Conservation (phyloP, 257 asterid genomes). For the Handroanthus guayacan region DNA sequence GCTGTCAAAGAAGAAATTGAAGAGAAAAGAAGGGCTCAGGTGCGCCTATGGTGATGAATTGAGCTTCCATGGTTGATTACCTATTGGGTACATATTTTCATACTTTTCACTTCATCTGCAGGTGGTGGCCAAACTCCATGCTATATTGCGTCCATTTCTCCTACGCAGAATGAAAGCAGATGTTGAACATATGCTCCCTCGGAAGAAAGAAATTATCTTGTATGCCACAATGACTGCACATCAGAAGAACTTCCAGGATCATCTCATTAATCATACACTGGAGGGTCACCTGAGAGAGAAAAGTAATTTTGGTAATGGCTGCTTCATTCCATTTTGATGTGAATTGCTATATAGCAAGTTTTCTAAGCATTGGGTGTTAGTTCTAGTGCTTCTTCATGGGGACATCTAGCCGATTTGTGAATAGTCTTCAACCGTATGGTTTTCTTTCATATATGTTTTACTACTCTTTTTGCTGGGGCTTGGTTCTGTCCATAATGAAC, state of each 20-base stretch:
- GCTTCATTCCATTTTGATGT: conserved; percentile 21
- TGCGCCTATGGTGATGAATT: conserved; percentile 34
- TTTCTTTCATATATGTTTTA: background rate
- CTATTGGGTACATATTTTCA: conserved; percentile 12
- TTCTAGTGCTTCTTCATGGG: background rate
- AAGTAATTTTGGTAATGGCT: conserved; percentile 52
- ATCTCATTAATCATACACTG: conserved; percentile 80
- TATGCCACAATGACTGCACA: conserved; percentile 87
- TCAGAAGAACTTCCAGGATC: conserved; percentile 89
- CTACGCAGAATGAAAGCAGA: conserved; percentile 93
- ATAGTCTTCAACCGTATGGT: background rate
- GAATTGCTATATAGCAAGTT: background rate
- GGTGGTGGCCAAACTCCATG: conserved; percentile 97
- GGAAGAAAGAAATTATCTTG: conserved; percentile 88
- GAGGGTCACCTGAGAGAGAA: conserved; percentile 68
- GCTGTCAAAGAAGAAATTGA: conserved; percentile 71
- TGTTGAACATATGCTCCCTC: conserved; percentile 90
- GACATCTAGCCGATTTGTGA: conserved; percentile 8
- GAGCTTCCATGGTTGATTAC: conserved; percentile 19
- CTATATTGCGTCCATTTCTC: conserved; percentile 93
- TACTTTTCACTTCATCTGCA: conserved; percentile 40
- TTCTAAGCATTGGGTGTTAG: background rate
- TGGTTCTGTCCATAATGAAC: conserved; percentile 1
- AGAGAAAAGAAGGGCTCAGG: conserved; percentile 91
- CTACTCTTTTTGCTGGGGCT: background rate